Evolutionary conservation across 1,139 yeast genomes (phyloP), one percentile per base, ranked within the genome.

Genomic region (Candida sanyaensis): DNA sequence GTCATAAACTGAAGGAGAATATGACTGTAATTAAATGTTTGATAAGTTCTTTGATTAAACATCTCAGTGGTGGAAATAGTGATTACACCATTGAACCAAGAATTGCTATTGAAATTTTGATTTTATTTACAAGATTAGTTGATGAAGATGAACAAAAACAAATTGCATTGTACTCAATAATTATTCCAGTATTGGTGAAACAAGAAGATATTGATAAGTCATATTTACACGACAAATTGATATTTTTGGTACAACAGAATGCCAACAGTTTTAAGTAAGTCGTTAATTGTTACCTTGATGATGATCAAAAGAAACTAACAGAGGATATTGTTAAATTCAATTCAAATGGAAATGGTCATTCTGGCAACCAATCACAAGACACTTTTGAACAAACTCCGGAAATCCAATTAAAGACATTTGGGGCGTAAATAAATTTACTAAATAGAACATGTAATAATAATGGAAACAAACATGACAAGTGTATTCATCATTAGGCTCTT

Each of bases 211-310:
- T 71, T 62, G 49, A 65, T 60, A 45, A 61, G 54, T 36, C 53
- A 10, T 84, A 83, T 50, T 68, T 79, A 31, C 83, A 78, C 50
- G 75, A 72, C 8, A 80, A 81, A 57, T 57, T 87, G 38, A 50
- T 85, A 24, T 73, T 73, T 27, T 66, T 88, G 49, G 77, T 86
- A 9, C 68, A 71, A 11, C 63, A 73, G 46, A 74, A 77, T 51
- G 73, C 86, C 1, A 68, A 66, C 2, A 64, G 75, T 5, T 88
- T 89, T 68, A 86, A 86, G 56, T 50, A 53, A 0, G 80, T 78
- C 5, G 76, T 86, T 7, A 68, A 64, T 42, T 59, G 54, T 1
- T 62, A 66, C 1, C 58, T 80, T 28, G 68, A 64, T 29, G 65
- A 59, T 0, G 62, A 61, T 1, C 83, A 81, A 55, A 73, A 70